Conservation (phyloP, 441 rosid species). For the Raphanus hybrid region DNA sequence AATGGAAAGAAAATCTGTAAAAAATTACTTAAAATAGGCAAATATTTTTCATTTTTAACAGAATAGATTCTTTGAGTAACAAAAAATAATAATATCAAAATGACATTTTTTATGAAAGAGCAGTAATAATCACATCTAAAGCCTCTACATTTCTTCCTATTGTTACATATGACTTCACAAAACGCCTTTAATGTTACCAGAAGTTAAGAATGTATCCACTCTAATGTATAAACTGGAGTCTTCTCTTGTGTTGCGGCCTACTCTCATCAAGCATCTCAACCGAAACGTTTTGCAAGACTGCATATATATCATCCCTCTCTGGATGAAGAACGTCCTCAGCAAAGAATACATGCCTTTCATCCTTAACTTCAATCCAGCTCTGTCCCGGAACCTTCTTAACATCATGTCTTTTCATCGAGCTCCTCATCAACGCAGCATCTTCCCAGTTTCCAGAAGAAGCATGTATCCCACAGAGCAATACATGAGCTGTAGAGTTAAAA, state of each 20-base stretch:
- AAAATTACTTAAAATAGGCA: too few species aligned
- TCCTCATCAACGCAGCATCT: constrained; percentile 54
- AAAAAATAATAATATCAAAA: too few species aligned
- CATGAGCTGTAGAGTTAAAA: constrained; percentile 55
- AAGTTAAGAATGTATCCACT: not conserved
- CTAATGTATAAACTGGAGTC: constrained; percentile 20
- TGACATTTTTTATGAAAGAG: too few species aligned
- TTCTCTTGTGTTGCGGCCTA: constrained; percentile 28
- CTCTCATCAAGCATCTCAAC: constrained; percentile 52
- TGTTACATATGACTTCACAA: not conserved
- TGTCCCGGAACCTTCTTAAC: constrained; percentile 61
- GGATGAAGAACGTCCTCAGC: constrained; percentile 62
- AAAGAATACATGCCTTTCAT: constrained; percentile 50
- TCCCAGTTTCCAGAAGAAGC: constrained; percentile 58
- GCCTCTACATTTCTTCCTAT: not conserved
- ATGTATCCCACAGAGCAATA: constrained; percentile 51
- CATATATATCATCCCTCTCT: constrained; percentile 53
- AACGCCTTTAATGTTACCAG: not conserved
- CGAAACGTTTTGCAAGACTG: constrained; percentile 50
- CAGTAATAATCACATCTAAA: not conserved
- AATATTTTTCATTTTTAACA: too few species aligned
- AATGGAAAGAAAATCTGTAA: too few species aligned
- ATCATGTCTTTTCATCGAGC: constrained; percentile 52
- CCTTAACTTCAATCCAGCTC: constrained; percentile 62
- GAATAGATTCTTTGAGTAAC: too few species aligned